Evolutionary conservation across 2,329 filamentous ascomycete genomes (phyloP).

Genomic region (Bipolaris sorokiniana): DNA sequence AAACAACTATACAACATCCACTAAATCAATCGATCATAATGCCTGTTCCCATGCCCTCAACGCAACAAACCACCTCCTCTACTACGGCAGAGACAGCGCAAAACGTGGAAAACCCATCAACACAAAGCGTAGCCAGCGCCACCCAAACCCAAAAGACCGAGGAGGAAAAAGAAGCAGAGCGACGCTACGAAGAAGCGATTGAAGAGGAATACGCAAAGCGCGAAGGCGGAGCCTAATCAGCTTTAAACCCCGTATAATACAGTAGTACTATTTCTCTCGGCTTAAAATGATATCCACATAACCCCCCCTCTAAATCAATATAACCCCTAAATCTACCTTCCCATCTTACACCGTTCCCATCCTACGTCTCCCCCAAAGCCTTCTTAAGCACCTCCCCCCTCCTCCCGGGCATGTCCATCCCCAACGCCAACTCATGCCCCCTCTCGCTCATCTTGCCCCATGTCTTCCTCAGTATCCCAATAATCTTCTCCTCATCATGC

Average conservation of each 20-base stretch:
- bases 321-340: too few species aligned
- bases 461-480: constrained; percentile 56
- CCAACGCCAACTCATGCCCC: constrained; percentile 44
- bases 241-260: too few species aligned
- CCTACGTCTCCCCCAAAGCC: constrained; percentile 36
- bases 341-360: neutral
- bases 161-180: constrained; percentile 43
- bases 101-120: constrained; percentile 28
- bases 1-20: too few species aligned
- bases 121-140: constrained; percentile 38
- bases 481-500: constrained; percentile 77
- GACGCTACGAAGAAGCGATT: constrained; percentile 47
- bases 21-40: too few species aligned
- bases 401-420: constrained; percentile 43
- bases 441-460: constrained; percentile 51
- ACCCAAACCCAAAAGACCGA: constrained; percentile 36
- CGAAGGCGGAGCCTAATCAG: constrained; percentile 44
- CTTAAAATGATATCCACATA: constrained; percentile 2
- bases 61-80: constrained; percentile 25
- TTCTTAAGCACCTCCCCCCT: constrained; percentile 40
- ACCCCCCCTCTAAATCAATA: too few species aligned
- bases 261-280: neutral
- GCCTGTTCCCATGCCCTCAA: constrained; percentile 38
- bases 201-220: constrained; percentile 51
- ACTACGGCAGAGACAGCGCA: constrained; percentile 35